Base-by-base conservation (phyloP, 1,139 yeast species). In the Diutina mesorugosa region DNA sequence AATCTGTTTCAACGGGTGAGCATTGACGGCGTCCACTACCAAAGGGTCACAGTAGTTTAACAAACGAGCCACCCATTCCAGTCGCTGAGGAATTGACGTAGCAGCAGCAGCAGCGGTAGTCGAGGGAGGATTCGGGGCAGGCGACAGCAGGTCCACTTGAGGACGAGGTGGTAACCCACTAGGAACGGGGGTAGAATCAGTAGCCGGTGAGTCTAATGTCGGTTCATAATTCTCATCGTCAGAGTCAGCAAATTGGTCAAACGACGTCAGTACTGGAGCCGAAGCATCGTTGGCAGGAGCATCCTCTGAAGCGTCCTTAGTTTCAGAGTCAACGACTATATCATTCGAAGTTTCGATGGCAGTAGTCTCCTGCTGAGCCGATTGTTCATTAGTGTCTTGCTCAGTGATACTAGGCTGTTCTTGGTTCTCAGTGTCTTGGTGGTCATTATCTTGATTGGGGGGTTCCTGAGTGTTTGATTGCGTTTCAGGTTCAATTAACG, bases 161-260 rank as follows among this genome's bases (percentile, higher is more conserved):
- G 41, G 41, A 12, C 41, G 41, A 35, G 41, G 41, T 2, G 41
- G 41, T 12, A 35, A 35, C 14, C 41, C 41, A 21, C 26, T 3
- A 1, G 41, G 41, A 10, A 35, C 14, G 14, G 41, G 5, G 2
- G 41, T 35, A 8, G 41, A 7, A 35, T 14, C 6, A 35, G 12
- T 12, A 35, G 12, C 50, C 14, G 9, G 30, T 4, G 30, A 28
- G 12, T 28, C 51, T n/a, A 47, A 28, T 4, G 51, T 21, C 7
- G 51, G 51, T 28, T 47, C 51, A n/a, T 47, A 47, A 28, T 47
- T 47, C 10, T 47, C 51, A 14, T 47, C 51, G n/a, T 47, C 51
- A 6, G 51, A 47, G 38, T 47, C 51, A 14, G 26, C 26, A 21
- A 21, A 21, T 21, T 21, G 26, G 3, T 21, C 26, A 21, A 21